Conservation (phyloP, 2,329 filamentous ascomycete species). For the Tolypocladium amazonense region DNA sequence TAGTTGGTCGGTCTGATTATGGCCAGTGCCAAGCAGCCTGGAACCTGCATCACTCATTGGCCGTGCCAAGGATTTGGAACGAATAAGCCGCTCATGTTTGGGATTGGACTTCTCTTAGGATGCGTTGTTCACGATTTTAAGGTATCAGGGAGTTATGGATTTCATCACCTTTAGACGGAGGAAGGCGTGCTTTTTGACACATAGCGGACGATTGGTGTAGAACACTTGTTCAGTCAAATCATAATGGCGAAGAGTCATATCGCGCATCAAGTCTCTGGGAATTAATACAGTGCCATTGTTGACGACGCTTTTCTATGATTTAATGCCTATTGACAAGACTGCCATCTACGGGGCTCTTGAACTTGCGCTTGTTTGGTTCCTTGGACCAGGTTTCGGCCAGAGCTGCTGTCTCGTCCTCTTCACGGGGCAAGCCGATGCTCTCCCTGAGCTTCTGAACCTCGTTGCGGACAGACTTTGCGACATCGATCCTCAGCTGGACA, state of each 20-base stretch:
- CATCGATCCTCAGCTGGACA: conserved; percentile 59
- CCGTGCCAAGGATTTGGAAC: not conserved
- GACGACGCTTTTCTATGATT: not conserved
- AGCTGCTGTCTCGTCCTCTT: conserved; percentile 68
- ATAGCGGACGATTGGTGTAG: not conserved
- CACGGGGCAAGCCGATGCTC: conserved; percentile 57
- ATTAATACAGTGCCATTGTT: not conserved
- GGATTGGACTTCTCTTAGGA: not conserved
- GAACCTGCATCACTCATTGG: not conserved
- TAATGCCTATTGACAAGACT: conserved; percentile 34
- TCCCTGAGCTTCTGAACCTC: conserved; percentile 72
- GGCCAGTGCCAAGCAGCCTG: not conserved
- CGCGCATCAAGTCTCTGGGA: not conserved
- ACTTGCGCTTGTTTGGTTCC: conserved; percentile 35
- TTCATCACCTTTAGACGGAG: not conserved
- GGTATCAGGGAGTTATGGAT: not conserved
- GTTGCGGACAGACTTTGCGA: conserved; percentile 64
- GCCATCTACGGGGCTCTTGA: conserved; percentile 43
- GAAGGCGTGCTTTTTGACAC: not conserved
- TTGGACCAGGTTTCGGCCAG: conserved; percentile 71
- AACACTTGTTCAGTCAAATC: not conserved
- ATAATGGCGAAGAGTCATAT: not conserved
- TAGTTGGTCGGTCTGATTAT: not conserved
- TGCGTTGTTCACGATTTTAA: not conserved
- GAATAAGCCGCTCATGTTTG: not conserved